phyloP scores from a whole-genome alignment of 2,329 filamentous ascomycete species.

The Fusarium liriodendri region DNA sequence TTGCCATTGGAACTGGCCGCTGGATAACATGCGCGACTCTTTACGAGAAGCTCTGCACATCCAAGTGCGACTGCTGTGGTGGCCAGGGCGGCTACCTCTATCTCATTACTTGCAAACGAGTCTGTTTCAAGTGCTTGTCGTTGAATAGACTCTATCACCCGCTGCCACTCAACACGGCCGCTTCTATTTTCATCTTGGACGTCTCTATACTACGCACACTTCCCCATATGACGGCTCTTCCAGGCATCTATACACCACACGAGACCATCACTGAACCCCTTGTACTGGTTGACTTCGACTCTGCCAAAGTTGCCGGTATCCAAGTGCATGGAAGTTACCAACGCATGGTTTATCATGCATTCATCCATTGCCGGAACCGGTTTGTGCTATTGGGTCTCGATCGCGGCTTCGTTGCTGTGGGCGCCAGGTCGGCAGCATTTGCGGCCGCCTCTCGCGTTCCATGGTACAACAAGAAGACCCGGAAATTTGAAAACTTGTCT shows the following conservation, averaged over 20 bases:
- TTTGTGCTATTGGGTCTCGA: background rate
- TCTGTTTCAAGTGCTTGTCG: background rate
- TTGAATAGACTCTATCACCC: background rate
- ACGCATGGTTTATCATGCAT: background rate
- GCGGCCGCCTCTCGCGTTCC: background rate
- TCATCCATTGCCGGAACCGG: background rate
- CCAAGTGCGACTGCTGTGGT: background rate
- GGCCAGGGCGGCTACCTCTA: constrained; percentile 7
- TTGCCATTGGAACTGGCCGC: background rate
- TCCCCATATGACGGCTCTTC: background rate
- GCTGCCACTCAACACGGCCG: background rate
- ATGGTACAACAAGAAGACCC: background rate
- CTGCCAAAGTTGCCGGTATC: background rate
- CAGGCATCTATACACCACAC: background rate
- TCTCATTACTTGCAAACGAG: constrained; percentile 12
- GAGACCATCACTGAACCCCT: background rate
- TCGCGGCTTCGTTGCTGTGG: background rate
- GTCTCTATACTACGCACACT: background rate
- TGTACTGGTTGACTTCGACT: background rate
- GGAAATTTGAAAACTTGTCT: background rate
- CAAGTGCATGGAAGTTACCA: background rate
- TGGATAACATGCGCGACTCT: background rate
- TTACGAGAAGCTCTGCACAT: background rate
- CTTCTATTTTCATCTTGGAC: background rate
- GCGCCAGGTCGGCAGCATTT: background rate